These are phyloP conservation scores for Misopates orontium DNA, from an alignment of 257 asterid genomes.

Conservation along the genomic window DNA sequence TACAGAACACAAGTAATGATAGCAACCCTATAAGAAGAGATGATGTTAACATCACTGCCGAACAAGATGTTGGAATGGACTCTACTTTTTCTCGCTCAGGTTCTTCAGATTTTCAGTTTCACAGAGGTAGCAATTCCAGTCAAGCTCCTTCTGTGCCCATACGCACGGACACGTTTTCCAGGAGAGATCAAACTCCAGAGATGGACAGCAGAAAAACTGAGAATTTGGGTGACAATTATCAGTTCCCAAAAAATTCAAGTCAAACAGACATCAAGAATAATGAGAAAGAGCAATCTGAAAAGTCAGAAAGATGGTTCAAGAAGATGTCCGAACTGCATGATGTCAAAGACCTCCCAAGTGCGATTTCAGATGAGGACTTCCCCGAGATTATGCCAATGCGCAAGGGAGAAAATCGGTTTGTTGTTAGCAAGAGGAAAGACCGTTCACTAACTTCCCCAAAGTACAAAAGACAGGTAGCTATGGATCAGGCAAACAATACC, in stretches of 20 bases:
- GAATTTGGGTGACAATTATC: slow-evolving; percentile 26
- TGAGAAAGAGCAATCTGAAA: slow-evolving; percentile 51
- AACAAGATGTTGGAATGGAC: slow-evolving; percentile 27
- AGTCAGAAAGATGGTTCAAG: slow-evolving; percentile 68
- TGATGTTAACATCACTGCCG: slow-evolving; percentile 14
- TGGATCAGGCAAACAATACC: slow-evolving; percentile 59
- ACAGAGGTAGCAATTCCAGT: slow-evolving; percentile 28
- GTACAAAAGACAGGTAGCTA: slow-evolving; percentile 65
- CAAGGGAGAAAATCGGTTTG: slow-evolving; percentile 75
- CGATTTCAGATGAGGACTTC: slow-evolving; percentile 70
- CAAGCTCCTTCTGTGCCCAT: slow-evolving; percentile 40
- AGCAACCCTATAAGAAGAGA: slow-evolving; percentile 27
- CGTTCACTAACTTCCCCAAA: slow-evolving; percentile 76
- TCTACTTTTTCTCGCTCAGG: slow-evolving; percentile 25
- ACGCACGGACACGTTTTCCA: slow-evolving; percentile 39
- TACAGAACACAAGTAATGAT: slow-evolving; percentile 16
- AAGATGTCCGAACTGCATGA: slow-evolving; percentile 71
- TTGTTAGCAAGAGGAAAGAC: slow-evolving; percentile 72
- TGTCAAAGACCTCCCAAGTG: slow-evolving; percentile 62
- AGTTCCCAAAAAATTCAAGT: slow-evolving; percentile 30
- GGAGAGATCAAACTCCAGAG: slow-evolving; percentile 32
- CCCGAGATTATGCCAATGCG: slow-evolving; percentile 87
- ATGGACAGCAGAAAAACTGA: slow-evolving; percentile 24
- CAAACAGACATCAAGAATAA: slow-evolving; percentile 28
- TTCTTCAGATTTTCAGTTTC: slow-evolving; percentile 27